These are phyloP conservation scores for Tausonia pullulans DNA, from an alignment of 1,284 basidiomycete genomes.

Conservation along the genomic window DNA sequence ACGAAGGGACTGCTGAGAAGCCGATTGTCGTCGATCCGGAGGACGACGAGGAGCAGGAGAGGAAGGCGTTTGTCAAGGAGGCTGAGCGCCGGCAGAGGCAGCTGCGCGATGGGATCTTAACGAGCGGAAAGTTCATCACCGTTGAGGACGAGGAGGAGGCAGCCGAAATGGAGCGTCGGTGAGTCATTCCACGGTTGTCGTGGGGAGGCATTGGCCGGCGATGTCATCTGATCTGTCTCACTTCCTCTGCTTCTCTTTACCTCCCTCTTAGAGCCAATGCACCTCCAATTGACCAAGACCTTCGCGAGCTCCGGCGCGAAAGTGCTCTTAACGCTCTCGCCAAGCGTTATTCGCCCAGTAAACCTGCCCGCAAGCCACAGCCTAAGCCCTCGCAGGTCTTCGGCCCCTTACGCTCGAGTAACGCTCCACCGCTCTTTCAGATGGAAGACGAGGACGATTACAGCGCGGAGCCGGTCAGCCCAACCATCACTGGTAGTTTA, in stretches of 20 bases:
- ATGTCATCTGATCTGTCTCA: neutral
- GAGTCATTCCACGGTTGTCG: constrained; percentile 24
- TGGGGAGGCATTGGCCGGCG: too few species aligned
- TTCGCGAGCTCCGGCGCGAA: constrained; percentile 52
- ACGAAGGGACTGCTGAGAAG: constrained; percentile 64
- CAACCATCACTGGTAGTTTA: too few species aligned
- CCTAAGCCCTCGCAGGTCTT: constrained; percentile 24
- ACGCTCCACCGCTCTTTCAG: constrained; percentile 46
- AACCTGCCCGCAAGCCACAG: constrained; percentile 22
- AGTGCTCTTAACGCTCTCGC: constrained; percentile 57
- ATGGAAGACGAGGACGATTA: constrained; percentile 42
- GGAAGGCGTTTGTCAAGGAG: constrained; percentile 42
- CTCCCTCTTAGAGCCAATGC: constrained; percentile 2
- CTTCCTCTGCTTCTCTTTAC: neutral
- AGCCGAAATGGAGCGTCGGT: constrained; percentile 40
- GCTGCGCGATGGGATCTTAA: neutral
- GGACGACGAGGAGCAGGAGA: constrained; percentile 16
- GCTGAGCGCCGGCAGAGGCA: neutral
- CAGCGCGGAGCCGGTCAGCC: neutral
- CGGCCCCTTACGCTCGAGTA: constrained; percentile 22
- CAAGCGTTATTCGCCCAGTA: constrained; percentile 44
- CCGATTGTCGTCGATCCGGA: constrained; percentile 63
- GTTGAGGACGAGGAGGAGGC: constrained; percentile 17
- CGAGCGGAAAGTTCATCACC: neutral
- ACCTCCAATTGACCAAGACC: constrained; percentile 46